phyloP scores from a whole-genome alignment of 352 stramenopile species.

The Thalassiosira mediterranea region DNA sequence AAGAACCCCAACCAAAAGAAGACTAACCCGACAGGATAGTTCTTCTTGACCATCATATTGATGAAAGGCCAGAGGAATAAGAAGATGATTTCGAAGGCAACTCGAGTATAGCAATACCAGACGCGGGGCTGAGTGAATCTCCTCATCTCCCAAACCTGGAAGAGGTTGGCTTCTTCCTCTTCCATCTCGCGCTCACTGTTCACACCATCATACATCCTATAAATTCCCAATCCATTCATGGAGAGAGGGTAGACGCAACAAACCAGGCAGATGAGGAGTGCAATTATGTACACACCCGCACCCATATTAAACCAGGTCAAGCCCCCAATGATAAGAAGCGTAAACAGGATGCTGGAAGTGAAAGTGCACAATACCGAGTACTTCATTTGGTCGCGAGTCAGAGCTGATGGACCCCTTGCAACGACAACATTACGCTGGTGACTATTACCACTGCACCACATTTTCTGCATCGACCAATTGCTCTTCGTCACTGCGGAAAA shows the following conservation, averaged over 20 bases:
- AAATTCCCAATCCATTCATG: conserved; percentile 19
- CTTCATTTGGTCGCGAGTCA: conserved; percentile 46
- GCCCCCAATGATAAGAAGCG: conserved; percentile 32
- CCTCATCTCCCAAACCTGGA: conserved; percentile 58
- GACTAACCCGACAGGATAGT: conserved; percentile 30
- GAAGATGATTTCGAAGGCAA: conserved; percentile 59
- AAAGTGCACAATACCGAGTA: conserved; percentile 35
- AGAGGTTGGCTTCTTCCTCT: conserved; percentile 29
- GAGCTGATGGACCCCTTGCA: conserved; percentile 28
- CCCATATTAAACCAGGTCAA: conserved; percentile 45
- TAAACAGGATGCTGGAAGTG: conserved; percentile 16
- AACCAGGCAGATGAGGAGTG: conserved; percentile 40
- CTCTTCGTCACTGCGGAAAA: conserved; percentile 46
- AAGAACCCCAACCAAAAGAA: conserved; percentile 44
- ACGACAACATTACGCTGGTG: conserved; percentile 21
- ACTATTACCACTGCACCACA: conserved; percentile 36
- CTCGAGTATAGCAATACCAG: conserved; percentile 54
- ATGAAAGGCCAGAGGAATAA: conserved; percentile 57
- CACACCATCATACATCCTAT: conserved; percentile 36
- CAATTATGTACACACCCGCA: conserved; percentile 25
- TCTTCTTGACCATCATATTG: conserved; percentile 17
- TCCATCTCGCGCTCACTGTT: conserved; percentile 27
- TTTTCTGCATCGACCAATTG: conserved; percentile 51
- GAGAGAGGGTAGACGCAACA: conserved; percentile 47
- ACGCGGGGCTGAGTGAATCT: conserved; percentile 49